Percentiles rank a stretch among this genome's conserved stretches.
phyloP scores from a whole-genome alignment of 2,329 filamentous ascomycete genomes.

The Pseudocercospora pini-densiflorae region DNA sequence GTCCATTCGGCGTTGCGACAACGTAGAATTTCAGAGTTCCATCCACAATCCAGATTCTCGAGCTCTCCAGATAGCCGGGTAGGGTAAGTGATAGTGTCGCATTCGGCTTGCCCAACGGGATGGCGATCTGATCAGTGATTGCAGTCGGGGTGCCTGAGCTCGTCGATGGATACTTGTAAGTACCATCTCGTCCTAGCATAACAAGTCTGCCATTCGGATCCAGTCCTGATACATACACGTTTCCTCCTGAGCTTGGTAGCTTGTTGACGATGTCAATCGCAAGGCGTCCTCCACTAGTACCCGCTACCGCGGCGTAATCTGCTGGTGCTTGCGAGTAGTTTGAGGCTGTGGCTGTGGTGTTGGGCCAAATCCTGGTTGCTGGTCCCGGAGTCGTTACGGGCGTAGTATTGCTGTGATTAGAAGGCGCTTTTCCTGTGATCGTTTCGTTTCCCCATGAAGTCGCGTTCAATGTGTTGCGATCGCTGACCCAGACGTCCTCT shows the following conservation, averaged over 20 bases:
- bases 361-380: background rate
- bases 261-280: slow-evolving; percentile 49
- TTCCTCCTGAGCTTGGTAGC: slow-evolving; percentile 42
- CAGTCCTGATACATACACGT: slow-evolving; percentile 52
- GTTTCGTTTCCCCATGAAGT: slow-evolving; percentile 19
- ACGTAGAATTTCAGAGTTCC: slow-evolving; percentile 51
- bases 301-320: slow-evolving; percentile 1
- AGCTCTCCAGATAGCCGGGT: slow-evolving; percentile 48
- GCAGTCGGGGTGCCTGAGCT: slow-evolving; percentile 41
- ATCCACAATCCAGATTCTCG: slow-evolving; percentile 53
- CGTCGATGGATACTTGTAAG: slow-evolving; percentile 49
- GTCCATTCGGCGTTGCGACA: slow-evolving; percentile 42
- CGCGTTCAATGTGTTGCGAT: slow-evolving; percentile 29
- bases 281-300: slow-evolving; percentile 16
- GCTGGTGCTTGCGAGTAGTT: background rate
- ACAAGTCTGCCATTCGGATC: slow-evolving; percentile 47
- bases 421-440: background rate
- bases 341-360: background rate
- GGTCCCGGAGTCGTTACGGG: background rate
- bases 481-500: slow-evolving; percentile 21
- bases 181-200: slow-evolving; percentile 48
- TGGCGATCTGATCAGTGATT: slow-evolving; percentile 46
- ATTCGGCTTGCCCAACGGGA: slow-evolving; percentile 44
- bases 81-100: slow-evolving; percentile 45
- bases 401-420: background rate